These are phyloP conservation scores for Pyricularia pennisetigena DNA, from an alignment of 2,329 filamentous ascomycete genomes.

Conservation along the genomic window DNA sequence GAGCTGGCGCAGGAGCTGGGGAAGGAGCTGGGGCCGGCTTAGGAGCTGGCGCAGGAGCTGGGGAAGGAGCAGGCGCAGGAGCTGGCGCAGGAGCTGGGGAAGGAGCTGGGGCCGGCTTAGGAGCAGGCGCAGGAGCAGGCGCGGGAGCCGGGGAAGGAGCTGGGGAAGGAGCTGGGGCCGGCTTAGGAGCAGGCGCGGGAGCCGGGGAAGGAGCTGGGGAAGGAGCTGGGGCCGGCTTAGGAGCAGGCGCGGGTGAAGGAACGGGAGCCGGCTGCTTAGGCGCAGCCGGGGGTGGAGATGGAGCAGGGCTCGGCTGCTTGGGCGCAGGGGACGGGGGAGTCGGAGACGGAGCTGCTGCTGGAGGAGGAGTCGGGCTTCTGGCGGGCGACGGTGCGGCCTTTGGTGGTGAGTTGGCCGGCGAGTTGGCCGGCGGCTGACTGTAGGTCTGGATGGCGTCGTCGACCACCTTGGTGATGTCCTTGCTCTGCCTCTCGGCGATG, in stretches of 20 bases:
- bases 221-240: no score
- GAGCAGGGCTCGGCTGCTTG: no score
- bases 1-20: no score
- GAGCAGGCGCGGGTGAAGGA: no score
- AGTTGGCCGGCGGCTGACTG: neutral
- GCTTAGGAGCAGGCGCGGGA: no score
- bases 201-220: no score
- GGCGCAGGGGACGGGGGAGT: neutral
- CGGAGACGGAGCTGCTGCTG: neutral
- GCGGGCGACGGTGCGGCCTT: neutral
- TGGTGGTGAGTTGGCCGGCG: neutral
- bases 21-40: neutral
- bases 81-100: no score
- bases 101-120: no score
- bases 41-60: neutral
- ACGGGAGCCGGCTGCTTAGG: neutral
- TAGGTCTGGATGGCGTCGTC: constrained; percentile 13
- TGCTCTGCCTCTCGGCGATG: constrained; percentile 15
- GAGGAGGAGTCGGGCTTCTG: neutral
- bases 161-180: no score
- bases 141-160: no score
- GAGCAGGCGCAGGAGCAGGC: no score
- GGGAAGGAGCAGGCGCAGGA: neutral
- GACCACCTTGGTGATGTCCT: constrained; percentile 14
- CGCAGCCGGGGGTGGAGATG: neutral